Conservation (phyloP, 176 grass and related monocot genomes). For the Aegilops speltoides region DNA sequence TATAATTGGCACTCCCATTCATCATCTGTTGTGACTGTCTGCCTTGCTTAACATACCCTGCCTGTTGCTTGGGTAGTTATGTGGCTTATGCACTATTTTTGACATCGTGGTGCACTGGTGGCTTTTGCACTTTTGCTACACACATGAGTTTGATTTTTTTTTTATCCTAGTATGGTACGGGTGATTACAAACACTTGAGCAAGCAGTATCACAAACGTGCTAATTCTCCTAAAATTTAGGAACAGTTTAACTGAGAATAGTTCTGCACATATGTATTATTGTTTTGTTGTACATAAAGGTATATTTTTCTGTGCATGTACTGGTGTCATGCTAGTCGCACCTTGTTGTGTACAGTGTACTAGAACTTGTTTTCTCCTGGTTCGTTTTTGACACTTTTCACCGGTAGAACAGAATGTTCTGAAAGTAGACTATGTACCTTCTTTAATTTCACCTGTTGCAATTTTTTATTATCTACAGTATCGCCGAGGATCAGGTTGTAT, state of each 20-base stretch:
- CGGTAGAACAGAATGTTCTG: slow-evolving; percentile 8
- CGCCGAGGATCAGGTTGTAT: slow-evolving; percentile 96
- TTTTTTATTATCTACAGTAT: slow-evolving; percentile 55
- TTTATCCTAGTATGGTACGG: not conserved
- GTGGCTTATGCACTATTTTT: not conserved
- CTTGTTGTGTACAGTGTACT: not conserved
- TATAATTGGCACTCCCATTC: slow-evolving; percentile 6
- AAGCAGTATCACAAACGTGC: slow-evolving; percentile 3
- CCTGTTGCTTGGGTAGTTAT: not conserved
- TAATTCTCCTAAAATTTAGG: slow-evolving; percentile 10
- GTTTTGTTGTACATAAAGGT: slow-evolving; percentile 16
- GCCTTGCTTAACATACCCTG: not conserved
- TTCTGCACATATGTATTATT: slow-evolving; percentile 1
- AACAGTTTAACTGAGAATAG: slow-evolving; percentile 10
- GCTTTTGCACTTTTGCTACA: not conserved
- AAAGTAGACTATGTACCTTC: not conserved
- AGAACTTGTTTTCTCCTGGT: slow-evolving; percentile 23
- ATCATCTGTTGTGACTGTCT: not conserved
- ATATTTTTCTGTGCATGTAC: slow-evolving; percentile 16
- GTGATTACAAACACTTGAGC: slow-evolving; percentile 10
- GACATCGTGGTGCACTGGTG: not conserved
- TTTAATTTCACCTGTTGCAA: slow-evolving; percentile 14
- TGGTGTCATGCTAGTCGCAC: not conserved
- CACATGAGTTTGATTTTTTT: not conserved
- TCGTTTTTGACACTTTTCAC: slow-evolving; percentile 9